Evolutionary conservation across 192 early-diverging fungal species (phyloP), one percentile per base, ranked within the genome.

Genomic region (Linnemannia elongata): DNA sequence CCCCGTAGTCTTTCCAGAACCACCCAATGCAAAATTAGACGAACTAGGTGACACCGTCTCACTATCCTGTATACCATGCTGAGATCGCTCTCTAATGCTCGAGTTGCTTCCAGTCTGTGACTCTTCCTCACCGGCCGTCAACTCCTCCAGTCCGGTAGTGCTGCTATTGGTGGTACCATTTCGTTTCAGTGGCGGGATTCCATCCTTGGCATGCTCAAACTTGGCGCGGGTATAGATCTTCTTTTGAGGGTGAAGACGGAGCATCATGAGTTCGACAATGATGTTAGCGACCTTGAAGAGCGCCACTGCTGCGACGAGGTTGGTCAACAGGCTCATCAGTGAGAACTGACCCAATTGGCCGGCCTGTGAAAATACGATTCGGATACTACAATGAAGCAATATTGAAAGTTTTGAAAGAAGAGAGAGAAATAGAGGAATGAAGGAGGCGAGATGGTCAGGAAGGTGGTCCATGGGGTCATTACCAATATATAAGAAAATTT

Each of bases 221-320:
- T 85, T 89, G 13, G 76, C 69, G 4, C 80, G 72, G 24, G 35
- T 70, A 41, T 82, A 85, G 24, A 79, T 41, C 38, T 89, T 76
- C 68, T 89, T 89, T 52, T 80, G 76, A 42, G 88, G 88, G 41
- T 82, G 83, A 36, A 89, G 66, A 36, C 83, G 72, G 45, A 85
- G 54, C 88, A 89, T 89, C 72, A 82, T 78, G 15, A 89, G 74
- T 70, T 89, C 88, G 20, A 89, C 83, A 8, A 89, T 44, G 24
- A 89, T 85, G 47, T 78, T 85, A 36, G 88, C 88, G 1, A 89
- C 73, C 33, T 82, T 88, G 81, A 90, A 90, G 39, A 90, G 38
- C 6, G 87, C 89, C 27, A 90, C 72, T 33, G 82, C 83, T 30
- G 87, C 89, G 2, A 90, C 83, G 22, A 90, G 44, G 36, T 88